A percentile compares a stretch with the other conserved stretches of the same genome.
phyloP scores from a whole-genome alignment of 1,284 basidiomycete genomes.

The Vanrija humicola region DNA sequence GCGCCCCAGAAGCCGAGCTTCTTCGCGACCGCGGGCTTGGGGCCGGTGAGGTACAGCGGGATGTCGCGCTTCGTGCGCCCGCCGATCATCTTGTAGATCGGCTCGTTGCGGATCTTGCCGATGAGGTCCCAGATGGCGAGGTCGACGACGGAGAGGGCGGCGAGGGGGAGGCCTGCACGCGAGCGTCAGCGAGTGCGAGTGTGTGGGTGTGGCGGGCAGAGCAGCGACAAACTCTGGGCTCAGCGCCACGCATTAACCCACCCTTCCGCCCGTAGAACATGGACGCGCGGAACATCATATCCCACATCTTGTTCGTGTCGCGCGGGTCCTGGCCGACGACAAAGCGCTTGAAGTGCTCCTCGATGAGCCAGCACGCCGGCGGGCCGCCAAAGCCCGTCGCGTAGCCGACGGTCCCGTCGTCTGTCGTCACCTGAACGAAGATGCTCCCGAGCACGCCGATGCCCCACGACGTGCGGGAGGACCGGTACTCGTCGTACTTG shows the following conservation, averaged over 20 bases:
- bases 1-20: conserved; percentile 56
- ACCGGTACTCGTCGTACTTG: conserved; percentile 52
- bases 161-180: conserved; percentile 50
- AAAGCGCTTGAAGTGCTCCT: conserved; percentile 56
- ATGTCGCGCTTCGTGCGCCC: conserved; percentile 54
- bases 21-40: conserved; percentile 52
- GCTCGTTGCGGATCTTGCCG: conserved; percentile 56
- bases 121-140: conserved; percentile 56
- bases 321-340: conserved; percentile 55
- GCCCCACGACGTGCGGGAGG: conserved; percentile 52
- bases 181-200: neutral
- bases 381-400: conserved; percentile 57
- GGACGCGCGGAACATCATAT: conserved; percentile 51
- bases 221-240: too few relatives aligned
- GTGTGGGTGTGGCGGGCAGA: too few relatives aligned
- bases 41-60: conserved; percentile 56
- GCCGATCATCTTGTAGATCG: conserved; percentile 58
- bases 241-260: conserved; percentile 15
- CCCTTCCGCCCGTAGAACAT: conserved; percentile 57
- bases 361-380: conserved; percentile 57
- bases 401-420: conserved; percentile 54
- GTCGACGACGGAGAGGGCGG: conserved; percentile 55
- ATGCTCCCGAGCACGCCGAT: conserved; percentile 52
- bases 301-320: conserved; percentile 54
- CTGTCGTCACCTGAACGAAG: conserved; percentile 54